A percentile compares a stretch with the other conserved stretches of the same genome.
Evolutionary conservation across 257 asterid genomes (phyloP).

Genomic region (Scutellaria barbata): DNA sequence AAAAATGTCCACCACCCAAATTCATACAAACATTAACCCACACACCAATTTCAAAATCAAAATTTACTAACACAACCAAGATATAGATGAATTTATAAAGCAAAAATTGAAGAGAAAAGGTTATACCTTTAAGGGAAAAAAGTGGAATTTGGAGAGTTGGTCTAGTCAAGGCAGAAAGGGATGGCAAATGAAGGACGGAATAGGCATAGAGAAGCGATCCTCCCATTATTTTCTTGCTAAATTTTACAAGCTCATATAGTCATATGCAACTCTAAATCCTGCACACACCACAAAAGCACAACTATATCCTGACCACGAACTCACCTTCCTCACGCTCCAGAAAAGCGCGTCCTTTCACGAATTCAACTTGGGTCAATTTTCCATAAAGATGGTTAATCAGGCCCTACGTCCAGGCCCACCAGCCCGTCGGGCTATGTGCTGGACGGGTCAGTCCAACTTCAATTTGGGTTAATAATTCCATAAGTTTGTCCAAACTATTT

Average conservation of each 20-base stretch:
- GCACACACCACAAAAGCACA: slow-evolving; percentile 34
- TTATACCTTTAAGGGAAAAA: slow-evolving; percentile 45
- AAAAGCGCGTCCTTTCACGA: slow-evolving; percentile 2
- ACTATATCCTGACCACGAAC: slow-evolving; percentile 19
- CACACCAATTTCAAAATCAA: neutral
- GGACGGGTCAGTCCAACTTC: too few relatives aligned
- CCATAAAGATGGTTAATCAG: too few relatives aligned
- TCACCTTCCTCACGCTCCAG: slow-evolving; percentile 18
- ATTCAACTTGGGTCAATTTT: too few relatives aligned
- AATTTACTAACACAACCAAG: neutral
- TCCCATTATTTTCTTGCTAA: slow-evolving; percentile 40
- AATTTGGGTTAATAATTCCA: too few relatives aligned
- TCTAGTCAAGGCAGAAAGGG: slow-evolving; percentile 32
- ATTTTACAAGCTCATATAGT: slow-evolving; percentile 19
- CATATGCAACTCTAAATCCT: neutral
- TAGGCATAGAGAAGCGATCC: slow-evolving; percentile 38
- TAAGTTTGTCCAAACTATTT: too few relatives aligned
- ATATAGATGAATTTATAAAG: neutral
- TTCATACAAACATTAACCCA: neutral
- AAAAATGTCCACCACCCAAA: neutral
- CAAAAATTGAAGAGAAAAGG: neutral
- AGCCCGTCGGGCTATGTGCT: neutral
- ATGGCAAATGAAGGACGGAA: slow-evolving; percentile 42
- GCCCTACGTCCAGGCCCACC: neutral
- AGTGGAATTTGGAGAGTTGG: slow-evolving; percentile 33